Base-by-base conservation (phyloP, 768 basidiomycete species). In the Pulveroboletus sp. region DNA sequence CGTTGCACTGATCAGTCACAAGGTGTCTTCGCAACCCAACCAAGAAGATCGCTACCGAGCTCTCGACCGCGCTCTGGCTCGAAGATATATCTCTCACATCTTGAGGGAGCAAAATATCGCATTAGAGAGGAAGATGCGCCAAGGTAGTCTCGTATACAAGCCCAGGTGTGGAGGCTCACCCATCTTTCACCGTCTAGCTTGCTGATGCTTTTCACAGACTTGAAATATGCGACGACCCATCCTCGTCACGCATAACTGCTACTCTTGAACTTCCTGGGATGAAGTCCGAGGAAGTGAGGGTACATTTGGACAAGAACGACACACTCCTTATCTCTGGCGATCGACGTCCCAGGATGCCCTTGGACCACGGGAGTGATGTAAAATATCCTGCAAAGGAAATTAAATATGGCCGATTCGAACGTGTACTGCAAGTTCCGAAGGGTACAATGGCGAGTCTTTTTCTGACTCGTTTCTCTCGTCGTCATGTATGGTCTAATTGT, bases 181-280 rank as follows among this genome's bases (percentile, higher is more conserved):
- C 11, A 16, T 12, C 24, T 19, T 14, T 31, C 36, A 3, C 44
- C 31, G 23, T 14, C 26, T 42, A 53, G 53, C 46, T 8, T 16
- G 16, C 56, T 68, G 14, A 68, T 35, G 4, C 12, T 22, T 29
- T 43, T 22, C n/a, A 26, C 48, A 75, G 73, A 37, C 65, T 73
- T 48, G 73, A 75, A 45, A 24, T 75, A 22, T 74, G 61, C 45
- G 71, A 75, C 53, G 68, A 72, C 35, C 63, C 68, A 1, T 51
- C 58, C 1, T 63, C 58, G 13, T 61, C 67, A 5, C 58, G 61
- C 40, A 59, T 73, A 36, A 63, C 60, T 16, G 73, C 74, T 7
- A 57, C 59, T 1, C 61, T 75, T 9, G 73, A 75, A 47, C 63
- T 75, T 16, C 73, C 73, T 16, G 73, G 73, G 17, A 56, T 75